Percentiles rank a stretch among this genome's conserved stretches.
Conservation (phyloP, 1,284 basidiomycete genomes). For the Peniophora sp. region DNA sequence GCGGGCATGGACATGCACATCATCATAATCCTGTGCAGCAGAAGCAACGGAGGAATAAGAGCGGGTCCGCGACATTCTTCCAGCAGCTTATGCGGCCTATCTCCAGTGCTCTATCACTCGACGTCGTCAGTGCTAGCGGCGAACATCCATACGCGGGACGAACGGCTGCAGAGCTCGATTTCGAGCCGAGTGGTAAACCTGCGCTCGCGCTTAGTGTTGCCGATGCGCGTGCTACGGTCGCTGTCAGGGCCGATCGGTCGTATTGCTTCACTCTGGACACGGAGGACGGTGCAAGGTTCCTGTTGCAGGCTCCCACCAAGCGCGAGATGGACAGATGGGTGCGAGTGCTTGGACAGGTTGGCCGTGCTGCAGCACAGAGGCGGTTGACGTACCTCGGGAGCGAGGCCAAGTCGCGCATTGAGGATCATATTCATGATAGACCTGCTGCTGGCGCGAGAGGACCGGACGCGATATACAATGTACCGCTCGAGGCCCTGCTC, state of each 20-base stretch:
- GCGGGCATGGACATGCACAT: slow-evolving; percentile 49
- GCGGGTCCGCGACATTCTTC: slow-evolving; percentile 72
- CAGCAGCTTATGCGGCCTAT: slow-evolving; percentile 75
- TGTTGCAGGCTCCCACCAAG: slow-evolving; percentile 64
- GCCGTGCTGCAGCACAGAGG: slow-evolving; percentile 64
- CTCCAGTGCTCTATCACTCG: slow-evolving; percentile 71
- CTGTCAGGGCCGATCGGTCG: slow-evolving; percentile 72
- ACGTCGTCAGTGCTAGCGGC: slow-evolving; percentile 33
- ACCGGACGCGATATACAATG: slow-evolving; percentile 70
- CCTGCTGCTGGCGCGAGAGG: slow-evolving; percentile 35
- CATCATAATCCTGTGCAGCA: slow-evolving; percentile 29
- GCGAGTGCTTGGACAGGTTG: slow-evolving; percentile 59
- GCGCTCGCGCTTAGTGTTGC: slow-evolving; percentile 65
- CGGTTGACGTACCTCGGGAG: slow-evolving; percentile 76
- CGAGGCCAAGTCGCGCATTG: slow-evolving; percentile 57
- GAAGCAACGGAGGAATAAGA: slow-evolving; percentile 77
- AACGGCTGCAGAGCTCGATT: slow-evolving; percentile 68
- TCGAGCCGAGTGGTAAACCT: slow-evolving; percentile 60
- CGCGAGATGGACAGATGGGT: slow-evolving; percentile 71
- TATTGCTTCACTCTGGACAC: slow-evolving; percentile 76
- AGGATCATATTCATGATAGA: slow-evolving; percentile 60
- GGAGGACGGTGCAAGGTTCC: slow-evolving; percentile 77
- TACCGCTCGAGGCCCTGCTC: slow-evolving; percentile 62
- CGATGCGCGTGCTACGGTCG: slow-evolving; percentile 59
- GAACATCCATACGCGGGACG: slow-evolving; percentile 29